A percentile compares a stretch with the other conserved stretches of the same genome.
phyloP scores from a whole-genome alignment of 2,329 filamentous ascomycete species.

The Seiridium unicorne region DNA sequence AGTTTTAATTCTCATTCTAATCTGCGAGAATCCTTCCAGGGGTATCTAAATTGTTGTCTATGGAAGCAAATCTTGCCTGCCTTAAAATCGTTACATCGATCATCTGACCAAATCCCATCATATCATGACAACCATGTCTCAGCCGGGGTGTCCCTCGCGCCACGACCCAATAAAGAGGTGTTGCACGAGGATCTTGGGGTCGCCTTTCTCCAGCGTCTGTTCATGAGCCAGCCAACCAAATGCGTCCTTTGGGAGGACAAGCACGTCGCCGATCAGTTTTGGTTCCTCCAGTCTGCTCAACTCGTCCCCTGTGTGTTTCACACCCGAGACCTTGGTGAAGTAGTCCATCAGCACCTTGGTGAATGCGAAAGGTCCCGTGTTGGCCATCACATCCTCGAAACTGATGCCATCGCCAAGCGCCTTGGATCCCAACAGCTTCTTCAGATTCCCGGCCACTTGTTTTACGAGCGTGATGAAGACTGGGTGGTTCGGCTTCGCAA shows the following conservation, averaged over 20 bases:
- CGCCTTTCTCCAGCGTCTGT: neutral
- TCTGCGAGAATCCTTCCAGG: too few relatives aligned
- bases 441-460: neutral
- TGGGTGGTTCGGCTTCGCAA: conserved; percentile 70
- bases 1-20: too few relatives aligned
- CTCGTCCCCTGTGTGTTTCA: conserved; percentile 25
- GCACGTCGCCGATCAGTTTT: conserved; percentile 28
- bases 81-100: too few relatives aligned
- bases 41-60: too few relatives aligned
- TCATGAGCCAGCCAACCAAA: conserved; percentile 19
- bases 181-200: neutral
- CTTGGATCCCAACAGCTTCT: neutral
- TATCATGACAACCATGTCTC: neutral
- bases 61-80: too few relatives aligned
- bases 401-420: neutral
- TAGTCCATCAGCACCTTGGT: neutral
- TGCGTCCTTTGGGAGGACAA: conserved; percentile 28
- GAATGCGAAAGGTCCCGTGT: neutral
- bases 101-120: too few relatives aligned
- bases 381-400: conserved; percentile 2
- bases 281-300: conserved; percentile 25
- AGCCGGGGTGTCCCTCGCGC: neutral
- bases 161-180: neutral
- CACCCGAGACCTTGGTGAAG: neutral
- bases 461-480: conserved; percentile 62